Conservation (phyloP, 2,329 filamentous ascomycete genomes). For the Blastomyces silverae region DNA sequence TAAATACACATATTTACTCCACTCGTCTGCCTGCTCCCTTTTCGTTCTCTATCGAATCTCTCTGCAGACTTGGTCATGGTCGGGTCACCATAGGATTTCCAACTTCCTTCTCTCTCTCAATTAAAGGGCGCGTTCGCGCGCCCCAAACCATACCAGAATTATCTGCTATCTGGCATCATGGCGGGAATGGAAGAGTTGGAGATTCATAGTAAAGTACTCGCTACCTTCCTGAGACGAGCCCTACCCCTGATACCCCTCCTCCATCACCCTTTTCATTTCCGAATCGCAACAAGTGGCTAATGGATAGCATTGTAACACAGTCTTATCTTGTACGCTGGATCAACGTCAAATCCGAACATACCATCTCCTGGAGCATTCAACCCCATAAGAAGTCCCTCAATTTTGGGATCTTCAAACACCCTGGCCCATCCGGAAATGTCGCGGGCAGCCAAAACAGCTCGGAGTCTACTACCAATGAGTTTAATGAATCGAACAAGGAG, state of each 20-base stretch:
- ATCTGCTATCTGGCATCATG: constrained; percentile 47
- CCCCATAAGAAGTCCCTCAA: constrained; percentile 98
- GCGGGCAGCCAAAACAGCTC: constrained; percentile 34
- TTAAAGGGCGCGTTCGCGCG: neutral
- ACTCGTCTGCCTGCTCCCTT: neutral
- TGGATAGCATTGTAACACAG: constrained; percentile 51
- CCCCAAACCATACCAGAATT: neutral
- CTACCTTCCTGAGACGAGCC: neutral
- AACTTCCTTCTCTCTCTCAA: neutral
- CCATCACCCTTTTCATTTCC: neutral
- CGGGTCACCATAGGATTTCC: neutral
- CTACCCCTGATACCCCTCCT: neutral
- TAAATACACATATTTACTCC: neutral
- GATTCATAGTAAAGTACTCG: constrained; percentile 86
- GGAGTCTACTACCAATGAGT: constrained; percentile 27
- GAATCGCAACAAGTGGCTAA: constrained; percentile 9
- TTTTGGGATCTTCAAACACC: constrained; percentile 96
- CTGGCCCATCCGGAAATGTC: constrained; percentile 56
- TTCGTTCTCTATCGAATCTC: neutral
- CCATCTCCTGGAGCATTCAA: constrained; percentile 95
- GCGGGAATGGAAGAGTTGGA: constrained; percentile 94
- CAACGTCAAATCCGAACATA: constrained; percentile 79
- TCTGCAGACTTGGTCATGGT: neutral
- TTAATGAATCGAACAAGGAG: constrained; percentile 25
- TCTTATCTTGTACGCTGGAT: constrained; percentile 98